Percentiles rank a stretch among this genome's conserved stretches.
phyloP scores from a whole-genome alignment of 495 filamentous ascomycete genomes.

The Saxispiralis lemnorum region DNA sequence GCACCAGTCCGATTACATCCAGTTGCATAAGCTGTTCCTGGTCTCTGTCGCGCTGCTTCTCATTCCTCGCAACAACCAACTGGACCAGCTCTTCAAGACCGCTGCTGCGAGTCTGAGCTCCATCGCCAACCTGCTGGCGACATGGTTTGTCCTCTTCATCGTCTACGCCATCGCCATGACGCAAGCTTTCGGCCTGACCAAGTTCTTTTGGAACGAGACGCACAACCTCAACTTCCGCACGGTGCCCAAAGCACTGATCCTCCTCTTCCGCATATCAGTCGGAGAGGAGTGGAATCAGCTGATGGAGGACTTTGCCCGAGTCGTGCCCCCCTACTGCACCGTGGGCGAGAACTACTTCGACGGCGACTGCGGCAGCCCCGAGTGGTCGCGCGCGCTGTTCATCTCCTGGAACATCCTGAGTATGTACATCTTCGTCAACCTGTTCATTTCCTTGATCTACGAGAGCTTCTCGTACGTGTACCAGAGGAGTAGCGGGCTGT shows the following conservation, averaged over 20 bases:
- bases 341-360: slow-evolving; percentile 46
- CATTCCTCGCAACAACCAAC: slow-evolving; percentile 89
- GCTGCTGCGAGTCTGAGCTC: slow-evolving; percentile 84
- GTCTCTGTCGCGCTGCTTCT: slow-evolving; percentile 80
- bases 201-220: slow-evolving; percentile 55
- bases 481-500: slow-evolving; percentile 74
- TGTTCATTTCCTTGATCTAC: slow-evolving; percentile 97
- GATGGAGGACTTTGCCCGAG: slow-evolving; percentile 88
- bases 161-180: slow-evolving; percentile 94
- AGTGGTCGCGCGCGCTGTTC: slow-evolving; percentile 77
- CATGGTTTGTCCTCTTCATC: slow-evolving; percentile 91
- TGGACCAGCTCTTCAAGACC: slow-evolving; percentile 98
- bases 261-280: slow-evolving; percentile 80
- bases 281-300: slow-evolving; percentile 92
- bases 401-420: slow-evolving; percentile 96
- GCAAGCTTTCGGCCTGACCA: slow-evolving; percentile 88
- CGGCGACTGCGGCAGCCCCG: slow-evolving; percentile 81
- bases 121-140: slow-evolving; percentile 84
- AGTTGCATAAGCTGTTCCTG: slow-evolving; percentile 82
- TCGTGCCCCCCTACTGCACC: slow-evolving; percentile 60
- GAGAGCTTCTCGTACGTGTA: slow-evolving; percentile 99
- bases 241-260: slow-evolving; percentile 79
- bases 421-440: slow-evolving; percentile 99
- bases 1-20: slow-evolving; percentile 42
- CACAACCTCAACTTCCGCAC: slow-evolving; percentile 84